Conservation (phyloP, 805 yeast genomes). For the Candida vaughaniae region DNA sequence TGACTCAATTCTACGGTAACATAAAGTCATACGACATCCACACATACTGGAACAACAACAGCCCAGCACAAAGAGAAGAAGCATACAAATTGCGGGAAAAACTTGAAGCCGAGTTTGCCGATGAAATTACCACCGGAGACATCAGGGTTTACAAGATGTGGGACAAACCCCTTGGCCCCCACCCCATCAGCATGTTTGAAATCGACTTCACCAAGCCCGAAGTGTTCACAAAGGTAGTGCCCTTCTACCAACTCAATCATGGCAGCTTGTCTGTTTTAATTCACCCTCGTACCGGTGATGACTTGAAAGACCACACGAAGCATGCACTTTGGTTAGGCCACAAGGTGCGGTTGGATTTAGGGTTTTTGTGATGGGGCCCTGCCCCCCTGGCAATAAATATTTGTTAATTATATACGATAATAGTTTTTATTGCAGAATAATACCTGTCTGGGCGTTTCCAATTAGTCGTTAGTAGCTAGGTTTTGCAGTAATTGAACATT, state of each 20-base stretch:
- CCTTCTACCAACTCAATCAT: constrained; percentile 54
- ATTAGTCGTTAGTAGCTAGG: neutral
- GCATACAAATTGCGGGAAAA: constrained; percentile 40
- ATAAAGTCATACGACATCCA: constrained; percentile 52
- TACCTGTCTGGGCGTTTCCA: neutral
- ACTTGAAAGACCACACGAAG: constrained; percentile 48
- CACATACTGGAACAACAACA: constrained; percentile 47
- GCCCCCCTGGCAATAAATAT: no score
- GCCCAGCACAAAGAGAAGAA: constrained; percentile 28
- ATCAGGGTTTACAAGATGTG: constrained; percentile 45
- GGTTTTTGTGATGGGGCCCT: no score
- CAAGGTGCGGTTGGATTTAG: constrained; percentile 28
- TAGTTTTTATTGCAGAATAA: neutral
- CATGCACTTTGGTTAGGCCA: constrained; percentile 61
- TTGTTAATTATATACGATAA: no score
- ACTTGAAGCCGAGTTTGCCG: constrained; percentile 40
- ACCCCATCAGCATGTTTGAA: constrained; percentile 60
- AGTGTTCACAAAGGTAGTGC: constrained; percentile 43
- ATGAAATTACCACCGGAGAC: constrained; percentile 40
- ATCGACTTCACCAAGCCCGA: constrained; percentile 49
- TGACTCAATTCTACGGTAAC: constrained; percentile 17
- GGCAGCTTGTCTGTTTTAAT: constrained; percentile 52
- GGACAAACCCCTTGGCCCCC: constrained; percentile 56
- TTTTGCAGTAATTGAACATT: no score
- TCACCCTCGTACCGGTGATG: constrained; percentile 48